Evolutionary conservation across 2,329 filamentous ascomycete genomes (phyloP).

Genomic region (Diaporthe sp.): DNA sequence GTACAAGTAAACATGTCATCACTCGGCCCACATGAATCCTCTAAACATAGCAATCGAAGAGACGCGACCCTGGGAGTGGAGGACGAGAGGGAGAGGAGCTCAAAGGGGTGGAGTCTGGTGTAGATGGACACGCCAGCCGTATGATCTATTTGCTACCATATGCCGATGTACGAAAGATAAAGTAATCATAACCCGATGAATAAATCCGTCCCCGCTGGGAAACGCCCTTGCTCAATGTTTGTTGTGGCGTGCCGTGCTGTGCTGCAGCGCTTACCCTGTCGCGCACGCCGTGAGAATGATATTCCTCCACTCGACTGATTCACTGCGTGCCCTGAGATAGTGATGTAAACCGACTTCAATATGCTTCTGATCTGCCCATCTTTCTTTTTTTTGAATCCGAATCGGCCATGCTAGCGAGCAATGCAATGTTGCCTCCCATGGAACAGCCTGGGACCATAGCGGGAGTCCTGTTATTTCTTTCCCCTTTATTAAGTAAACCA

Average conservation of each 20-base stretch:
- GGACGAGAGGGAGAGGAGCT: background rate
- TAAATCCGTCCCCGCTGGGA: background rate
- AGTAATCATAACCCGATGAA: background rate
- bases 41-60: background rate
- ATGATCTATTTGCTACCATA: background rate
- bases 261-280: background rate
- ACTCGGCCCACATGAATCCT: background rate
- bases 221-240: conserved; percentile 7
- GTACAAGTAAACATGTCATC: too few species aligned
- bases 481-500: background rate
- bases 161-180: background rate
- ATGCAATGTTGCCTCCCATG: background rate
- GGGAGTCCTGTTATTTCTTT: background rate
- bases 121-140: background rate
- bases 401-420: background rate
- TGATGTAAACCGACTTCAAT: background rate
- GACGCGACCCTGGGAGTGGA: background rate
- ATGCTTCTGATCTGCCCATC: background rate
- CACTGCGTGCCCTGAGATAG: background rate
- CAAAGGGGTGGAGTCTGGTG: background rate
- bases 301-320: background rate
- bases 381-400: background rate
- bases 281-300: background rate
- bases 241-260: background rate
- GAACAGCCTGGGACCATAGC: background rate